Base-by-base conservation (phyloP, 495 filamentous ascomycete species). In the Neurospora sp. region DNA sequence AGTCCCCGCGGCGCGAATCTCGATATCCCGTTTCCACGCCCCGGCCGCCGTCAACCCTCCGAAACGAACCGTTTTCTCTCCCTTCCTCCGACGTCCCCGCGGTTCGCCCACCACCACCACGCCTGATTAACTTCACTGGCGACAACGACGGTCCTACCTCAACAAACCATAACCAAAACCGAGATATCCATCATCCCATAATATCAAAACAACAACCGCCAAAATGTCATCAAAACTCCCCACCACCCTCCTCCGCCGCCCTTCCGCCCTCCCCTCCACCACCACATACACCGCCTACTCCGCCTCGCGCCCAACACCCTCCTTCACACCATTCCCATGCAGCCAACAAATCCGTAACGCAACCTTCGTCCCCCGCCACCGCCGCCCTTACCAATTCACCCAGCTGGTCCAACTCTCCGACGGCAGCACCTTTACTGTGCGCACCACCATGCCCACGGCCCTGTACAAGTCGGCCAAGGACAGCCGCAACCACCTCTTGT, bases 321-420 rank as follows among this genome's bases (percentile, higher is more conserved):
- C 34, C 34, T 34, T 3, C 34, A 3, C 34, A 2, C 34, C 76
- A 78, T 73, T 19, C 17, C 21, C 71, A 69, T 70, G n/a, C 36
- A 3, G 74, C 9, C n/a, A 76, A 48, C 70, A 87, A 78, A 73
- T 85, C 81, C 92, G 93, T n/a, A 89, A 94, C 80, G 96, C 96
- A 34, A 92, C 91, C n/a, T 92, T 97, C 74, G 88, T 99, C 79
- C 89, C 87, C 40, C 94, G 96, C 4, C 93, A 93, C 19, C 90
- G 92, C 77, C 91, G 94, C 5, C 96, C 96, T 39, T 98, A 98
- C 88, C 93, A 91, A 76, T 97, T 97, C 89, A 97, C 96, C 28
- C 96, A 99, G 83, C 90, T 99, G 39, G 88, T 98, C 71, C 95
- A 94, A 72, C 91, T 97, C 75, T 91, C 90, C n/a, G 96, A 99